Conservation (phyloP, 2,329 filamentous ascomycete genomes). For the Colletotrichum tropicicola region DNA sequence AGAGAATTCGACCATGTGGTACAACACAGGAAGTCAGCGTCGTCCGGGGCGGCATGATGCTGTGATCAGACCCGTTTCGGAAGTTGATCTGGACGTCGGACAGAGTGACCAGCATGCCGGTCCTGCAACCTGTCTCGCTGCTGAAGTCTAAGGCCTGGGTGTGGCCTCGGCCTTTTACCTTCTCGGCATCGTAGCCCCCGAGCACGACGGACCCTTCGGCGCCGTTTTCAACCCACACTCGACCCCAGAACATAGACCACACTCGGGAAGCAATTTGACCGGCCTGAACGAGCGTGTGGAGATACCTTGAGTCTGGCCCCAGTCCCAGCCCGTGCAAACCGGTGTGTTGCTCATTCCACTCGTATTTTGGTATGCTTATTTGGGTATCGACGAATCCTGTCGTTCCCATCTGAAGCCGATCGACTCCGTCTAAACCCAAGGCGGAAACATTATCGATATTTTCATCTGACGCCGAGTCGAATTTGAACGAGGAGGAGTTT, state of each 20-base stretch:
- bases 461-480: too few relatives aligned
- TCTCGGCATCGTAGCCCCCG: conserved; percentile 44
- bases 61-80: conserved; percentile 35
- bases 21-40: conserved; percentile 39
- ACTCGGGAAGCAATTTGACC: conserved; percentile 37
- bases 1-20: conserved; percentile 35
- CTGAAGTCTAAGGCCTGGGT: conserved; percentile 36
- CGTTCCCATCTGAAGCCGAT: too few relatives aligned
- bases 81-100: conserved; percentile 39
- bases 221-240: conserved; percentile 37
- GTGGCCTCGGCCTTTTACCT: conserved; percentile 38
- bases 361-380: conserved; percentile 36
- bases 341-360: conserved; percentile 39
- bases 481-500: too few relatives aligned
- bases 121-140: conserved; percentile 31
- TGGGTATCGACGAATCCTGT: not conserved
- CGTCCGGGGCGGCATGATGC: conserved; percentile 37
- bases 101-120: conserved; percentile 34
- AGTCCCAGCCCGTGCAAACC: conserved; percentile 39
- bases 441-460: too few relatives aligned
- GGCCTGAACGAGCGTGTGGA: conserved; percentile 34
- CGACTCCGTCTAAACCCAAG: too few relatives aligned
- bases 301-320: conserved; percentile 41
- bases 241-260: conserved; percentile 48
- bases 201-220: conserved; percentile 42